Evolutionary conservation across 23 red algal species (phyloP), one percentile per base, ranked within the genome.

Genomic region (Pyropia yezoensis): DNA sequence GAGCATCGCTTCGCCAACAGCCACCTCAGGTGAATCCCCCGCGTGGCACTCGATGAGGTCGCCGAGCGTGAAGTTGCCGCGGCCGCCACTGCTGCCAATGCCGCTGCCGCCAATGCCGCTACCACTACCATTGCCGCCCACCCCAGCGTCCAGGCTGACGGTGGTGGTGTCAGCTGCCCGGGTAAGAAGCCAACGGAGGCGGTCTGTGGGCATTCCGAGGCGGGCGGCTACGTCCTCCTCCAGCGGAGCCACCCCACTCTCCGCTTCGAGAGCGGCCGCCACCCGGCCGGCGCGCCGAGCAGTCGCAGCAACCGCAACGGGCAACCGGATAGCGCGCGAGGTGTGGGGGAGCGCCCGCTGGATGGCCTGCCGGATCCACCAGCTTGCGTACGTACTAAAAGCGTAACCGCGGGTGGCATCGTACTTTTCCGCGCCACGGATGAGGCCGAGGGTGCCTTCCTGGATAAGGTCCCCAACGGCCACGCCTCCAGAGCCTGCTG

Each of bases 281-380:
- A 47, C 39, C 39, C 39, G 39, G 39, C 39, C 39, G 12, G 39
- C 39, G 39, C 39, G 39, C 39, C 39, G 39, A 47, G 39, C 39
- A 13, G 39, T 47, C 39, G 39, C 39, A 6, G 39, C 39, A 3
- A 47, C 39, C 39, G 7, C 3, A 4, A 66, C 14, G 25, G 80
- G 80, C 39, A 85, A 28, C 29, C 80, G 67, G 50, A 85, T 85
- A 3, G 54, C 28, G 54, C 80, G 69, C 1, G 69, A 75, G 69
- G 18, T 62, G 30, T 85, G 70, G 3, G 66, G 47, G 33, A 85
- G 61, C 12, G 65, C 30, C 29, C 70, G 2, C 25, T 67, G 59
- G 27, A 85, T 70, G n/a, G 80, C 80, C 61, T 85, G 80, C 53
- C 65, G 32, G 19, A 85, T 70, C 80, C 80, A 85, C 80, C 80